phyloP scores from a whole-genome alignment of 352 stramenopile species.

The Hyaloperonospora brassicae region DNA sequence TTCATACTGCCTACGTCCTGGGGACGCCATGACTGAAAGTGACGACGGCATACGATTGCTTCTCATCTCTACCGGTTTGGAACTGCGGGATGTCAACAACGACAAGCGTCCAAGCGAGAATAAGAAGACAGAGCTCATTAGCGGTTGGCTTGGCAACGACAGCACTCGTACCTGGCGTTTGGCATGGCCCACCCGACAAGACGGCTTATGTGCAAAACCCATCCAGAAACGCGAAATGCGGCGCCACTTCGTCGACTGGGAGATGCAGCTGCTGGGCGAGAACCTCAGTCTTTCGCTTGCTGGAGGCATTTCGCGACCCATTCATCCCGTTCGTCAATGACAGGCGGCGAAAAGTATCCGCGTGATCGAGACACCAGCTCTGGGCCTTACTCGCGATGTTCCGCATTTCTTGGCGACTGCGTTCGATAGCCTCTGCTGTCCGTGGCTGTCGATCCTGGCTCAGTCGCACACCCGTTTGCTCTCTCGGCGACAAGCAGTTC shows the following conservation, averaged over 20 bases:
- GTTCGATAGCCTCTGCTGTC: constrained; percentile 14
- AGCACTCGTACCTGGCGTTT: neutral
- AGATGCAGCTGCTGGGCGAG: constrained; percentile 46
- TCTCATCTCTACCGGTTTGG: constrained; percentile 4
- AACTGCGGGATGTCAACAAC: neutral
- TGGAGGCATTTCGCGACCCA: constrained; percentile 16
- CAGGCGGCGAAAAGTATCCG: constrained; percentile 28
- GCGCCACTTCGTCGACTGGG: constrained; percentile 38
- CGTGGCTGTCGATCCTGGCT: constrained; percentile 18
- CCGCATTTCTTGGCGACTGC: constrained; percentile 36
- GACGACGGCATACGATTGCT: constrained; percentile 8
- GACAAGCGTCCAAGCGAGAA: neutral
- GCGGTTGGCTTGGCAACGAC: neutral
- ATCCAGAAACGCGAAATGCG: constrained; percentile 52
- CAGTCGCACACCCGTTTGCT: constrained; percentile 20
- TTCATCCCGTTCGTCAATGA: constrained; percentile 1
- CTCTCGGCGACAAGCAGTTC: constrained; percentile 32
- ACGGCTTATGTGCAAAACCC: constrained; percentile 21
- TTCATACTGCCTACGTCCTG: neutral
- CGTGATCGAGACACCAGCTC: constrained; percentile 48
- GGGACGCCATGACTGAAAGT: constrained; percentile 6
- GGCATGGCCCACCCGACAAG: neutral
- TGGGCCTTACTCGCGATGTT: constrained; percentile 43
- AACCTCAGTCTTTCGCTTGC: constrained; percentile 26
- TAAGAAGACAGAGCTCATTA: constrained; percentile 2